A percentile compares a stretch with the other conserved stretches of the same genome.
phyloP scores from a whole-genome alignment of 1,284 basidiomycete genomes.

The Cronartium quercuum region DNA sequence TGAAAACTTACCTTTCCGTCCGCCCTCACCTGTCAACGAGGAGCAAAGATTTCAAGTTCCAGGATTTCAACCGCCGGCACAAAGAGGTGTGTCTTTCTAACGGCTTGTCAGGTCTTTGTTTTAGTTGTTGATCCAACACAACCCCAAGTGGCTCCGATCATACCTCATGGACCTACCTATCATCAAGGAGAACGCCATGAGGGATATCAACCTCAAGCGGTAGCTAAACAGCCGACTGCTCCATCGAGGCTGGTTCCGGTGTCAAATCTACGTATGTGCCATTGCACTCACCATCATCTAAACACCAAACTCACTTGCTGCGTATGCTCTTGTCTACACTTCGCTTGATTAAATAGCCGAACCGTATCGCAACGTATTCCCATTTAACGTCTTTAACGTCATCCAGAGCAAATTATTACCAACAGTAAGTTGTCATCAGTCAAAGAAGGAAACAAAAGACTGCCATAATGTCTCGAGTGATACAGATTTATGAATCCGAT shows the following conservation, averaged over 20 bases:
- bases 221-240: not conserved
- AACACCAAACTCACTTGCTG: not conserved
- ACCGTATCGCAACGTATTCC: slow-evolving; percentile 70
- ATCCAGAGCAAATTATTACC: slow-evolving; percentile 78
- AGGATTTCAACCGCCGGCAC: not conserved
- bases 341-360: slow-evolving; percentile 58
- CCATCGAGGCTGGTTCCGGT: not conserved
- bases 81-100: not conserved
- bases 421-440: slow-evolving; percentile 54
- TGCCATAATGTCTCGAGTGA: not conserved
- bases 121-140: no score
- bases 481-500: slow-evolving; percentile 61
- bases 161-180: not conserved
- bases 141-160: not conserved
- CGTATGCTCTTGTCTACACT: not conserved
- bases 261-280: not conserved
- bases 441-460: not conserved
- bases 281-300: not conserved
- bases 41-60: no score
- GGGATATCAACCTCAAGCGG: not conserved
- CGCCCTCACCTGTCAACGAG: no score
- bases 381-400: slow-evolving; percentile 80
- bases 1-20: no score
- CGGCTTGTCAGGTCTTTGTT: no score
- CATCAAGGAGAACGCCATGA: not conserved